Base-by-base conservation (phyloP, 306 rosid species). In the Medicago arabica region DNA sequence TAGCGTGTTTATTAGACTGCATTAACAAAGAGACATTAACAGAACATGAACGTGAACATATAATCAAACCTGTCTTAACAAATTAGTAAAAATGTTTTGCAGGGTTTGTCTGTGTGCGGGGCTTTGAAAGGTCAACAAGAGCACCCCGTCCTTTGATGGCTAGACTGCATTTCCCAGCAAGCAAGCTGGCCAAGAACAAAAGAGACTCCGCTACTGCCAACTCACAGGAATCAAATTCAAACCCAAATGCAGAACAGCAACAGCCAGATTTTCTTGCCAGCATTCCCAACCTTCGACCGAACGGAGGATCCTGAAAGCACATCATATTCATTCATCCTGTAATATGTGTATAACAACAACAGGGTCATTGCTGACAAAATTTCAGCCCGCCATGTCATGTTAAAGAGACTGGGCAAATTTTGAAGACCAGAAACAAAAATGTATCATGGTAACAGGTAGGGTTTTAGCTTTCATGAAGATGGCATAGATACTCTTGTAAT, bases 41-140 rank as follows among this genome's bases (percentile, higher is more conserved):
- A 0, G 5, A 3, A 31, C 36, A 1, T 31, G 36, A 31, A 60
- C 7, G 9, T 16, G 5, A 70, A 70, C 28, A 16, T 49, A 21
- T 51, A 74, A 62, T 54, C 54, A 5, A 47, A 49, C 67, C 51
- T 71, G 34, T 80, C 78, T 80, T 18, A 75, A 59, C 47, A 40
- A 19, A 31, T 18, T 4, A 34, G 12, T 67, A 70, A 44, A 80
- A 51, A 50, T 74, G 71, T 31, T 73, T 77, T 82, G 89, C 89
- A 95, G 97, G 98, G 12, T 89, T 49, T 82, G 97, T 95, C 15
- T 95, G 98, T 23, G 97, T 95, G 46, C 84, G 98, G 62, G 98
- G 95, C 72, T 92, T 92, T 78, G 93, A 95, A 59, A 83, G 85
- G 50, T 57, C 62, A 76, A 76, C 76, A 1, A 50, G 97, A 43